These are phyloP conservation scores for Naganishia vaughanmartiniae DNA, from an alignment of 768 basidiomycete species.

Conservation along the genomic window DNA sequence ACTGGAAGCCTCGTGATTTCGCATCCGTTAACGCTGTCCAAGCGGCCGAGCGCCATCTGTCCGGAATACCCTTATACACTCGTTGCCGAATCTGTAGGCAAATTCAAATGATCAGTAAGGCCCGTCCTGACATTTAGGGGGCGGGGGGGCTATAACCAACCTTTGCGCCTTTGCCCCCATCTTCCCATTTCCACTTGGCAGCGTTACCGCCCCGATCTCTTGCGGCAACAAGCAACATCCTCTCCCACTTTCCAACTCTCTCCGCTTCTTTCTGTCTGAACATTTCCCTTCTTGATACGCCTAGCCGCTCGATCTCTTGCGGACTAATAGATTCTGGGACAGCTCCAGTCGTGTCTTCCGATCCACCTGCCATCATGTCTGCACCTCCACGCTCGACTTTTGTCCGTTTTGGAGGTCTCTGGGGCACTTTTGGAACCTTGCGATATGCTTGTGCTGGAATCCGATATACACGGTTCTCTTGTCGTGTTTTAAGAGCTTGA, in stretches of 20 bases:
- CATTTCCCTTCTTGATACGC: neutral
- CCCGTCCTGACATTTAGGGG: neutral
- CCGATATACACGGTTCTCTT: conserved; percentile 73
- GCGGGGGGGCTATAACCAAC: conserved; percentile 47
- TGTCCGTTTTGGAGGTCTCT: conserved; percentile 7
- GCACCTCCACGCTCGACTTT: neutral
- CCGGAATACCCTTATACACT: conserved; percentile 92
- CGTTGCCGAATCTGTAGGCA: conserved; percentile 58
- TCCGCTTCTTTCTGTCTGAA: conserved; percentile 61
- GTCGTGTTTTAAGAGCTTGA: conserved; percentile 60
- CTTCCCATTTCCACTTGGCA: conserved; percentile 66
- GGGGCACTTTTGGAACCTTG: conserved; percentile 57
- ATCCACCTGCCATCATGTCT: conserved; percentile 13
- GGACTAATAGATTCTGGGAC: conserved; percentile 15
- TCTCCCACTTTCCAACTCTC: conserved; percentile 88
- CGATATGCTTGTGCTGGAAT: conserved; percentile 64
- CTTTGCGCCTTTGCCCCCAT: conserved; percentile 64
- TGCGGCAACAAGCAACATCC: conserved; percentile 67
- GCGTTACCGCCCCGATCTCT: conserved; percentile 77
- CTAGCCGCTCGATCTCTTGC: conserved; percentile 17
- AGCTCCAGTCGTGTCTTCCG: conserved; percentile 15
- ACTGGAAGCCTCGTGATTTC: conserved; percentile 18
- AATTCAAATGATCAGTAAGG: neutral
- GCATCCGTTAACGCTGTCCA: conserved; percentile 77
- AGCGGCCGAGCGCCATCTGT: conserved; percentile 87